phyloP scores from a whole-genome alignment of 805 yeast genomes.

The Wickerhamiella dianesei region DNA sequence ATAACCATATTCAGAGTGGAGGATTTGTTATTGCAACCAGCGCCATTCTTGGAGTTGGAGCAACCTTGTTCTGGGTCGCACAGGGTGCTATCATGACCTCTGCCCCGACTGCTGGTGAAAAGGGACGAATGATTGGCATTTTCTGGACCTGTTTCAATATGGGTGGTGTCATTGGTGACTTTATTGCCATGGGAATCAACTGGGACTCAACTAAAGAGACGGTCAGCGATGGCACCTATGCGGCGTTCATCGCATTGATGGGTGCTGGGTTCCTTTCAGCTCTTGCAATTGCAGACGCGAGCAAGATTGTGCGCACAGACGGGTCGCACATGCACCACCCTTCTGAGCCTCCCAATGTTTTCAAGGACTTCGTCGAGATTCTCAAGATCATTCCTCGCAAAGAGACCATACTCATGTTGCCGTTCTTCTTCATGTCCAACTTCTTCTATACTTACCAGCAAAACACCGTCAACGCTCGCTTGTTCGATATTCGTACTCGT shows the following conservation, averaged over 20 bases:
- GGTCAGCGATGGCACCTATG: slow-evolving; percentile 38
- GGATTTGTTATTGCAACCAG: slow-evolving; percentile 47
- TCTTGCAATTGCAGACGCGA: slow-evolving; percentile 9
- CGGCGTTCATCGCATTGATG: slow-evolving; percentile 44
- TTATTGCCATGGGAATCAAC: slow-evolving; percentile 43
- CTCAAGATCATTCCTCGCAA: slow-evolving; percentile 30
- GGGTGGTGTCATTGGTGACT: slow-evolving; percentile 49
- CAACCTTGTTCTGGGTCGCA: slow-evolving; percentile 45
- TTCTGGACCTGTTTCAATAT: slow-evolving; percentile 50
- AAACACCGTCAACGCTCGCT: slow-evolving; percentile 41
- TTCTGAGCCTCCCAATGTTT: slow-evolving; percentile 23
- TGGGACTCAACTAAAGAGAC: slow-evolving; percentile 28
- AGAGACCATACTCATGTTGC: slow-evolving; percentile 37
- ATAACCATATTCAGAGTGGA: slow-evolving; percentile 33
- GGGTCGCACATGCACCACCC: slow-evolving; percentile 7
- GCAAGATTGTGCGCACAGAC: slow-evolving; percentile 9
- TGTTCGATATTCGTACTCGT: slow-evolving; percentile 46
- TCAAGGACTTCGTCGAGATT: slow-evolving; percentile 29
- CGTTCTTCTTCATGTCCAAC: slow-evolving; percentile 50
- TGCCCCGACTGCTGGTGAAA: slow-evolving; percentile 37
- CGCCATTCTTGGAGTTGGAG: slow-evolving; percentile 43
- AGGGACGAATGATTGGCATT: slow-evolving; percentile 40
- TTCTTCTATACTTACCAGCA: slow-evolving; percentile 58
- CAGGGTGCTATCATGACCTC: slow-evolving; percentile 44
- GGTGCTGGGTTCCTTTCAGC: slow-evolving; percentile 31